Conservation (phyloP, 2,329 filamentous ascomycete species). For the Myriosclerotinia curreyana region DNA sequence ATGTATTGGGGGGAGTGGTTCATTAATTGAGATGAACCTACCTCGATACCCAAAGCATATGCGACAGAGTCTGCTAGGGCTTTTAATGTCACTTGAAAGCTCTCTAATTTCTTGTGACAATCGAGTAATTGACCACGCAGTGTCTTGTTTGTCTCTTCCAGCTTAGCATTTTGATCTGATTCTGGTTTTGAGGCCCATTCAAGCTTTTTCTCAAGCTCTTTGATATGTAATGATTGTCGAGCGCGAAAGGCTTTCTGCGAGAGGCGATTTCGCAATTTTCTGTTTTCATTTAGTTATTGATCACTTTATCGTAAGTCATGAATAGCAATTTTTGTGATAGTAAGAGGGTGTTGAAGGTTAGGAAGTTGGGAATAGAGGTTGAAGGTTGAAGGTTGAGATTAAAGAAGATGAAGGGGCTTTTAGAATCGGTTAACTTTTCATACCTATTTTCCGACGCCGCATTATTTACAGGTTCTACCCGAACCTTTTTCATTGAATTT, state of each 20-base stretch:
- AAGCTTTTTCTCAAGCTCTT: slow-evolving; percentile 17
- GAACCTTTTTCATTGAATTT: background rate
- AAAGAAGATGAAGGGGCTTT: background rate
- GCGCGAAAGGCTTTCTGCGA: slow-evolving; percentile 21
- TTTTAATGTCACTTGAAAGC: slow-evolving; percentile 19
- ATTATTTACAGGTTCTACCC: slow-evolving; percentile 7
- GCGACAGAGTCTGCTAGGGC: slow-evolving; percentile 19
- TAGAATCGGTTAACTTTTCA: background rate
- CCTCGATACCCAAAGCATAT: slow-evolving; percentile 18
- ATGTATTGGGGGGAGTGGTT: background rate
- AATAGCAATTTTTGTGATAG: background rate
- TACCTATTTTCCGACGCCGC: slow-evolving; percentile 21
- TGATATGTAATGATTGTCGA: slow-evolving; percentile 18
- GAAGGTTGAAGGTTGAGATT: background rate
- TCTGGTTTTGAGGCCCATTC: slow-evolving; percentile 20
- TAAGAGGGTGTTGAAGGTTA: background rate
- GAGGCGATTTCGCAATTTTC: slow-evolving; percentile 21
- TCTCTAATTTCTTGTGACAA: slow-evolving; percentile 20
- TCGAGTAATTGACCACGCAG: slow-evolving; percentile 17
- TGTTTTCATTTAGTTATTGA: background rate
- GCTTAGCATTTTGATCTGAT: slow-evolving; percentile 19
- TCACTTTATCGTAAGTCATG: background rate
- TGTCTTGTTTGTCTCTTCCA: slow-evolving; percentile 16
- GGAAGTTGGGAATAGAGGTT: background rate
- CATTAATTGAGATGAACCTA: background rate